Base-by-base conservation (phyloP, 2,329 filamentous ascomycete genomes). In the Aspergillus sp. region DNA sequence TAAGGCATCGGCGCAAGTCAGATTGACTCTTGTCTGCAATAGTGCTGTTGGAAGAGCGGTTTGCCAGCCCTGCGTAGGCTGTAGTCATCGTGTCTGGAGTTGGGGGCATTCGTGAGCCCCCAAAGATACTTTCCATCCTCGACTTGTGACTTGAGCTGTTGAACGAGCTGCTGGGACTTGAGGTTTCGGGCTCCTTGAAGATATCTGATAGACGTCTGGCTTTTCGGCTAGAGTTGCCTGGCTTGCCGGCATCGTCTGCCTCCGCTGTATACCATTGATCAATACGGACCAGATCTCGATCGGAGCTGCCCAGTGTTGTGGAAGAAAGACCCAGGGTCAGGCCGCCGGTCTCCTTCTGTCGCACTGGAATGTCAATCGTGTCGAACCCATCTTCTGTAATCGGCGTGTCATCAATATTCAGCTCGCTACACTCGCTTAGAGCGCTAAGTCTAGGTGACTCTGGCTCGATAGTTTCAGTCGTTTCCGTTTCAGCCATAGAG, bases 51-150 rank as follows among this genome's bases (percentile, higher is more conserved):
- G 76, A 74, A 1, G 77, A 78, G 25, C 72, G 63, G 45, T 74
- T 74, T 15, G 70, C 69, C 2, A 67, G 68, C 7, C 67, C 67
- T 23, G 70, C 71, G 54, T 74, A 70, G 51, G 75, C 74, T 3
- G 77, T 79, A 51, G 75, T 79, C 78, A 80, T 79, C 2, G 78
- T 80, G 56, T 80, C 78, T 3, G 78, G 78, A 1, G 78, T 80
- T 13, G 77, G 78, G 22, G 78, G 78, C 4, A 80, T 68, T 17
- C 69, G 72, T 11, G 71, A 65, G 5, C 71, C 69, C 3, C 69
- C 75, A 56, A 79, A 79, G 2, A 77, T 62, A 15, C 67, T 67
- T 28, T 77, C 74, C 38, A 73, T 53, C 19, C 67, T 68, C n/a
- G 70, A 68, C 9, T 69, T 73, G 19, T 69, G 69, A 41, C 62